Base-by-base conservation (phyloP, 2,329 filamentous ascomycete species). In the Ophiostoma sp. region DNA sequence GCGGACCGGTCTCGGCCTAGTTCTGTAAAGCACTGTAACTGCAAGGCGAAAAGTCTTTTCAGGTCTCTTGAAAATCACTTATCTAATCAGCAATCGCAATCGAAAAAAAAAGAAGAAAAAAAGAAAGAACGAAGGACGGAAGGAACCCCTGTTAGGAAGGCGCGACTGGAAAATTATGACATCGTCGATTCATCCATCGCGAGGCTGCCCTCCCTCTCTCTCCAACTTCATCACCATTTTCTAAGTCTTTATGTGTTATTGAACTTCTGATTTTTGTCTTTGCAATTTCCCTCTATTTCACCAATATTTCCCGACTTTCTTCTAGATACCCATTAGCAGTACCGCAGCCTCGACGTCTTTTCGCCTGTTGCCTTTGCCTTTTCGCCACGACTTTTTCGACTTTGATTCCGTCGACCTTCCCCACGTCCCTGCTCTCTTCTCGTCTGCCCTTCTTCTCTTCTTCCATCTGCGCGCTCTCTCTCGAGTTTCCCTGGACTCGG, bases 1-100 rank as follows among this genome's bases (percentile, higher is more conserved):
- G 60, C 31, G 33, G 60, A 64, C 60, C 60, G 60, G 60, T 64
- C 60, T 64, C 60, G 60, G 60, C 60, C 60, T 64, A 64, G 60
- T 36, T 57, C 8, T 23, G 52, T 27, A 10, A 23, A 23, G 10
- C 20, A 54, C 20, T n/a, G 48, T 54, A 23, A 54, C 48, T 57
- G 23, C 13, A n/a, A 48, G 17, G 44, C 44, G 17, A 57, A 27
- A 57, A 57, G n/a, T 27, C 52, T 57, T 17, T 57, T 27, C n/a
- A 23, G 52, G 17, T 20, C 36, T 10, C 36, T 39, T 39, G 13
- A 39, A 39, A 39, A 39, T 10, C 20, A 48, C 44, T 57, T 57
- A 57, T 57, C 52, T 57, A 57, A 57, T 57, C 52, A 57, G 52
- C 10, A 54, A 23, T 57, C 52, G 52, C 52, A 57, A 23, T 57